Percentiles rank a stretch among this genome's conserved stretches.
Conservation (phyloP, 75 land plant genomes). For the Picea sitchensis region DNA sequence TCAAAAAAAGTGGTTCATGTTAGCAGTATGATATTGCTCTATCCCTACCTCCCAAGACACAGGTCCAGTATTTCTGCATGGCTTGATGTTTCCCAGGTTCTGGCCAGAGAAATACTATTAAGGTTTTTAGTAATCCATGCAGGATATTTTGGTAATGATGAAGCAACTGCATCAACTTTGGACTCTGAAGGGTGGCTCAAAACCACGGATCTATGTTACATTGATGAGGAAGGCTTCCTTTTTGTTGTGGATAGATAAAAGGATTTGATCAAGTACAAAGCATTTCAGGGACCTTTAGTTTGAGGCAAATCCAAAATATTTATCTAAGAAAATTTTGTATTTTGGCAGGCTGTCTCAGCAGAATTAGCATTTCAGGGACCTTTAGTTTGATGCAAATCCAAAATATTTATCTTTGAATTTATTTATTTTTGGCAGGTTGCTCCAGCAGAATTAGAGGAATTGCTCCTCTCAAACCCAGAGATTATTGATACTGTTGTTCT, state of each 20-base stretch:
- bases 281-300: too few species aligned
- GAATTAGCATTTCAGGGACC: too few species aligned
- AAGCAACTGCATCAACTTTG: slow-evolving; percentile 61
- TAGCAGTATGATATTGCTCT: too few species aligned
- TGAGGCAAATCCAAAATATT: too few species aligned
- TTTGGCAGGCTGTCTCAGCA: too few species aligned
- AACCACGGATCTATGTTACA: slow-evolving; percentile 85
- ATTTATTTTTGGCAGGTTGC: slow-evolving; percentile 44
- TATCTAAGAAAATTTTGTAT: too few species aligned
- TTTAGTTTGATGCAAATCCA: too few species aligned
- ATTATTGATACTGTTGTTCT: slow-evolving; percentile 83
- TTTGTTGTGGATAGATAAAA: slow-evolving; percentile 81
- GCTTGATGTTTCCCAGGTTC: too few species aligned
- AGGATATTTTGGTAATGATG: slow-evolving; percentile 68
- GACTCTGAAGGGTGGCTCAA: slow-evolving; percentile 77
- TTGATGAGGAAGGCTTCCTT: slow-evolving; percentile 71
- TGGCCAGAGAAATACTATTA: neutral
- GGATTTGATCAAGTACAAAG: slow-evolving; percentile 76
- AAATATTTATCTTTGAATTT: too few species aligned
- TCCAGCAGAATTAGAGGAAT: slow-evolving; percentile 73
- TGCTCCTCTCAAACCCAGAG: slow-evolving; percentile 60
- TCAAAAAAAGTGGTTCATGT: too few species aligned
- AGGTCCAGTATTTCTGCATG: too few species aligned
- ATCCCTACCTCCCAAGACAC: too few species aligned
- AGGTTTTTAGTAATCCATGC: neutral